These are phyloP conservation scores for Geotrichum histeridarum DNA, from an alignment of 1,139 yeast genomes.

Conservation along the genomic window DNA sequence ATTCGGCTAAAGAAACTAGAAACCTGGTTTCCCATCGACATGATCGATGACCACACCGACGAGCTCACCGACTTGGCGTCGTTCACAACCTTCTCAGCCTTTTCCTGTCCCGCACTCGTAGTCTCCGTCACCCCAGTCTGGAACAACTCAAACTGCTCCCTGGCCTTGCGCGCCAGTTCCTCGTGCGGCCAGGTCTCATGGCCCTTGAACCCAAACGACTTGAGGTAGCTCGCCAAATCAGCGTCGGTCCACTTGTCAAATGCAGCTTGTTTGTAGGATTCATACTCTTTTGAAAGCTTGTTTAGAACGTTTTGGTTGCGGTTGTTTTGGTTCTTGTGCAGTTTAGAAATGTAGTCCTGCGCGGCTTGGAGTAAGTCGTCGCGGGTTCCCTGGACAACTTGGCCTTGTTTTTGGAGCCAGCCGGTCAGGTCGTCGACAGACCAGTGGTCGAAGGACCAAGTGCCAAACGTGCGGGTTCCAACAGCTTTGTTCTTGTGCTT, in stretches of 20 bases:
- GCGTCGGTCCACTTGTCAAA: slow-evolving; percentile 51
- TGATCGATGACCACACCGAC: too few species aligned
- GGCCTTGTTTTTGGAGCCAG: slow-evolving; percentile 16
- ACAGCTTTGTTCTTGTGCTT: not conserved
- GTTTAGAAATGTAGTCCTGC: not conserved
- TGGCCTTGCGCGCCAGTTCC: not conserved
- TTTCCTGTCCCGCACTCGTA: too few species aligned
- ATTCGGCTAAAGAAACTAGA: too few species aligned
- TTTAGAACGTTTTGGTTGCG: not conserved
- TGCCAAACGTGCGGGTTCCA: slow-evolving; percentile 39
- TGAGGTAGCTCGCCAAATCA: slow-evolving; percentile 51
- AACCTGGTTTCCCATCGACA: too few species aligned
- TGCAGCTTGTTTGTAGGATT: slow-evolving; percentile 36
- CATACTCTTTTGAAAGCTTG: slow-evolving; percentile 27
- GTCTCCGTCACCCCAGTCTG: too few species aligned
- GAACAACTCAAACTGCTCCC: not conserved
- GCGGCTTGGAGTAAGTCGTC: slow-evolving; percentile 12
- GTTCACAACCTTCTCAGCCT: too few species aligned
- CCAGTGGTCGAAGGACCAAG: slow-evolving; percentile 50
- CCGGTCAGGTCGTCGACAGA: slow-evolving; percentile 11
- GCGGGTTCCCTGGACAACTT: slow-evolving; percentile 11
- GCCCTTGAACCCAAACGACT: slow-evolving; percentile 46
- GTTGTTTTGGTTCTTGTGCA: slow-evolving; percentile 34
- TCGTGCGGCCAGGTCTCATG: not conserved
- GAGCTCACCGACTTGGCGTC: too few species aligned